These are phyloP conservation scores for Linnemannia elongata DNA, from an alignment of 192 early-diverging fungal genomes.

Conservation along the genomic window DNA sequence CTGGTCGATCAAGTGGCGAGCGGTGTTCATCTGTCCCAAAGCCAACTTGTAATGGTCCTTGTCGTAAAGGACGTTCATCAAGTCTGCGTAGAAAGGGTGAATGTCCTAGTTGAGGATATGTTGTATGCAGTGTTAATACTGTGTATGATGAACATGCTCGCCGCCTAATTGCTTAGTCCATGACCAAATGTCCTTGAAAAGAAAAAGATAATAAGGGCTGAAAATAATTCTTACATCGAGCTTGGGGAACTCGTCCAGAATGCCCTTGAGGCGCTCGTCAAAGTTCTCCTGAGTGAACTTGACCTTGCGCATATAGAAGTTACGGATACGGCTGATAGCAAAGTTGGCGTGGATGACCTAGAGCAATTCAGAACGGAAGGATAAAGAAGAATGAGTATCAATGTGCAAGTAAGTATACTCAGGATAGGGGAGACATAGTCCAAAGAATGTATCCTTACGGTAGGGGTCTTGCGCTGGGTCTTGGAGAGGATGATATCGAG, in stretches of 20 bases:
- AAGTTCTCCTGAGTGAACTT: slow-evolving; percentile 97
- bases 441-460: slow-evolving; percentile 85
- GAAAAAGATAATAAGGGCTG: neutral
- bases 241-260: slow-evolving; percentile 97
- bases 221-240: slow-evolving; percentile 78
- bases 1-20: slow-evolving; percentile 93
- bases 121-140: neutral
- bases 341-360: slow-evolving; percentile 94
- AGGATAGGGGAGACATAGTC: slow-evolving; percentile 59
- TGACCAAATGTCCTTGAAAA: neutral
- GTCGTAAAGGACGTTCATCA: slow-evolving; percentile 99
- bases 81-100: slow-evolving; percentile 98
- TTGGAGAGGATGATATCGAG: slow-evolving; percentile 98
- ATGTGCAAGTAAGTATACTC: neutral
- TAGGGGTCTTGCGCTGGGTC: slow-evolving; percentile 98
- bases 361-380: neutral
- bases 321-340: slow-evolving; percentile 95
- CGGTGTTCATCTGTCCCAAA: slow-evolving; percentile 96
- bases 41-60: slow-evolving; percentile 99
- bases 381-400: neutral
- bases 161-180: neutral
- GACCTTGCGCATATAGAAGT: slow-evolving; percentile 99
- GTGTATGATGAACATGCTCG: neutral
- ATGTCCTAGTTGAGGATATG: slow-evolving; percentile 76
- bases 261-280: slow-evolving; percentile 93